Base-by-base conservation (phyloP, 805 yeast species). In the Starmera amethionina region DNA sequence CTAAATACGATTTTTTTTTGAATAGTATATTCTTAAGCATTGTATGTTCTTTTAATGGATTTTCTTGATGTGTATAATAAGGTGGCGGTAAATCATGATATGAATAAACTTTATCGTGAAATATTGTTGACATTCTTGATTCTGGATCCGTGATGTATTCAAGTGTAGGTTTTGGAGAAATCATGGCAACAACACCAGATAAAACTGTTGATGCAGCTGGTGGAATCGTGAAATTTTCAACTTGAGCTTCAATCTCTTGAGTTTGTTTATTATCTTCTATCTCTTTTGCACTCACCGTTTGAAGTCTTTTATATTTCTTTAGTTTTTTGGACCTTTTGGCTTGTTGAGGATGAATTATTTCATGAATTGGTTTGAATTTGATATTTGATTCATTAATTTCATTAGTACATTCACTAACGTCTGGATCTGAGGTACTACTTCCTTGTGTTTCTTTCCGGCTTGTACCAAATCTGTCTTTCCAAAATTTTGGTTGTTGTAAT, bases 41-140 rank as follows among this genome's bases (percentile, higher is more conserved):
- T 10, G n/a, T 31, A n/a, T 13, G 11, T 15, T 37, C 31, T 14
- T 6, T 13, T 14, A 37, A 30, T 5, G 39, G 39, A 31, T 37
- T 38, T 2, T 56, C 44, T 18, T 60, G 46, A 30, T 52, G 48
- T 10, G 43, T 38, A 38, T 64, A 67, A 43, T 70, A 67, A 4
- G 72, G 62, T 4, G 70, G 70, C 2, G 96, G 96, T 5, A 82
- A 62, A 47, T 82, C 88, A 1, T 60, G 54, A 30, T 77, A 85
- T 11, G 60, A 55, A 55, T 90, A 90, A 0, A 82, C 60, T 48
- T 82, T 77, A 55, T 90, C 97, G 54, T 93, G 97, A 34, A 90
- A 64, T 19, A 90, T 82, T 1, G 79, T 74, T 41, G 74, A 70
- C 9, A 76, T 75, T 35, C 97, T 66, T 1, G 70, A 51, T 1